Conservation (phyloP, 2,329 filamentous ascomycete species). For the Teratosphaeria epicoccoides region DNA sequence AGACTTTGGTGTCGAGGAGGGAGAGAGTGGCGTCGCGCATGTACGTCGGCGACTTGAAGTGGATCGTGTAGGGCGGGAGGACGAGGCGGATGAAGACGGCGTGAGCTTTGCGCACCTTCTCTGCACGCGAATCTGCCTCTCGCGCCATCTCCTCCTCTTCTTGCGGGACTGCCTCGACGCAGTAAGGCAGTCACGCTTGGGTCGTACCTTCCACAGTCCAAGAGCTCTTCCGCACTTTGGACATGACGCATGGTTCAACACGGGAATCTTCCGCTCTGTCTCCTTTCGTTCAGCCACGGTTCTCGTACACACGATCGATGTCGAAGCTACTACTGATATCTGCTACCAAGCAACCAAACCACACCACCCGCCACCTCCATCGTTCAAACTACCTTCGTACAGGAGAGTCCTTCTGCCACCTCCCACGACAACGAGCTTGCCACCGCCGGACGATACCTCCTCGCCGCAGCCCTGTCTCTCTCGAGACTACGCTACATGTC, state of each 20-base stretch:
- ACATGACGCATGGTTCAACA: not conserved
- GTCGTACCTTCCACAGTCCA: not conserved
- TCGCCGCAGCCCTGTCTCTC: no score
- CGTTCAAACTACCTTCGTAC: no score
- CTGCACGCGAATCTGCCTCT: not conserved
- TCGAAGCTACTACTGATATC: no score
- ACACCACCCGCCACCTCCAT: no score
- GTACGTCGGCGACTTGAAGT: constrained; percentile 51
- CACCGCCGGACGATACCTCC: no score
- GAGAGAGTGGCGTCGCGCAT: constrained; percentile 49
- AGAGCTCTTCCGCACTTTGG: not conserved
- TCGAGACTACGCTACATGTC: no score
- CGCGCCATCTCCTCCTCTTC: not conserved
- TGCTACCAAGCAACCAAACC: no score
- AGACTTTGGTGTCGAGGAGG: constrained; percentile 43
- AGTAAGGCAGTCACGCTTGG: not conserved
- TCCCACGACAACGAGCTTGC: no score
- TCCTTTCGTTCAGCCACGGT: no score
- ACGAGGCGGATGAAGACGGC: constrained; percentile 37
- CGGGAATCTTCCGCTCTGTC: not conserved
- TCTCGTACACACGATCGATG: no score
- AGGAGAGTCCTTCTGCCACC: no score
- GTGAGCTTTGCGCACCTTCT: constrained; percentile 21
- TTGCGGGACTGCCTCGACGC: not conserved
- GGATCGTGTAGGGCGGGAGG: constrained; percentile 41